phyloP scores from a whole-genome alignment of 2,329 filamentous ascomycete genomes.

The Onygenales sp. region DNA sequence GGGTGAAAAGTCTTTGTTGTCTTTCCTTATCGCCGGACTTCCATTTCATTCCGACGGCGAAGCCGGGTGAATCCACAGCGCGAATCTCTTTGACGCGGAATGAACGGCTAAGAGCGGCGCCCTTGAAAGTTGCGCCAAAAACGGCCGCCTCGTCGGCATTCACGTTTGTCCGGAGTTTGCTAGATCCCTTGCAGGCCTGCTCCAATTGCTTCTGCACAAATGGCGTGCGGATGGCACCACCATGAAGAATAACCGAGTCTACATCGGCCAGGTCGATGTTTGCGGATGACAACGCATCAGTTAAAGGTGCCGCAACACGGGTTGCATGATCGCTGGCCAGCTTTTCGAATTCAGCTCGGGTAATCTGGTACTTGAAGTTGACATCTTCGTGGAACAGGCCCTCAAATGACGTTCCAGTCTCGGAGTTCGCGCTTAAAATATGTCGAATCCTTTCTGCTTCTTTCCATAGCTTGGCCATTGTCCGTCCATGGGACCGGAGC shows the following conservation, averaged over 20 bases:
- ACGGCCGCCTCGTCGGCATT: constrained; percentile 96
- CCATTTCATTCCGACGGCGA: constrained; percentile 69
- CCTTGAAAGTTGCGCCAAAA: constrained; percentile 91
- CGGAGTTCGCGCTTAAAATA: constrained; percentile 83
- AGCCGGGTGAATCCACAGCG: constrained; percentile 65
- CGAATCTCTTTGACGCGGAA: constrained; percentile 98
- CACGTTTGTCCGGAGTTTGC: constrained; percentile 85
- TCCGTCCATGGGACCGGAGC: constrained; percentile 64
- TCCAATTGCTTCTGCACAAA: constrained; percentile 90
- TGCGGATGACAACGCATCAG: constrained; percentile 64
- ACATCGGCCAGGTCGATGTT: constrained; percentile 65
- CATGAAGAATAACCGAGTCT: constrained; percentile 86
- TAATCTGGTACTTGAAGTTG: constrained; percentile 87
- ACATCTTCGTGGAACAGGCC: constrained; percentile 76
- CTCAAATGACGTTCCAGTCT: constrained; percentile 74
- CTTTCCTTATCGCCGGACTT: constrained; percentile 59
- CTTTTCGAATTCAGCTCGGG: constrained; percentile 69
- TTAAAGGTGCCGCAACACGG: constrained; percentile 60
- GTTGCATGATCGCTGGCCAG: constrained; percentile 59
- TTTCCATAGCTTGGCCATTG: constrained; percentile 84
- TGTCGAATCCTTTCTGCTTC: constrained; percentile 82
- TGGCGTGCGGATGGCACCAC: constrained; percentile 79
- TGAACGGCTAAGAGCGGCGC: constrained; percentile 80
- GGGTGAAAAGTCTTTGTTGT: constrained; percentile 74
- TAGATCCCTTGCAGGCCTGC: constrained; percentile 56